A percentile compares a stretch with the other conserved stretches of the same genome.
Evolutionary conservation across 2,329 filamentous ascomycete genomes (phyloP).

Genomic region (Ophiostoma perfectum): DNA sequence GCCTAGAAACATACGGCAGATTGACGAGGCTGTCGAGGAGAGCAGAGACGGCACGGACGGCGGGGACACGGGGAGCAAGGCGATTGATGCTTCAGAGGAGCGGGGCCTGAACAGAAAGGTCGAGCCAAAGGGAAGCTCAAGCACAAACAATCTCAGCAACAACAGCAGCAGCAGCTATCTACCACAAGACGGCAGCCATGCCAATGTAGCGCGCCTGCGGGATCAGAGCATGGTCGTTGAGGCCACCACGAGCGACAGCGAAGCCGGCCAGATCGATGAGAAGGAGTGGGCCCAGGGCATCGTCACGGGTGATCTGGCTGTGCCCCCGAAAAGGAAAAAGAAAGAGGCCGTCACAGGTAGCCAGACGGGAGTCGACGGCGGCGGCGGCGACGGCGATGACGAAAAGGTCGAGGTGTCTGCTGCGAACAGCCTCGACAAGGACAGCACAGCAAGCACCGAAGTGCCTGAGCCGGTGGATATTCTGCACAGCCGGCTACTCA

Average conservation of each 20-base stretch:
- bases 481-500: slow-evolving; percentile 67
- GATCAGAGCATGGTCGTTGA: slow-evolving; percentile 34
- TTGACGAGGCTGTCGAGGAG: neutral
- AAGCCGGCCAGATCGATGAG: slow-evolving; percentile 53
- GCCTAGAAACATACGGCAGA: neutral
- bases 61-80: too few relatives aligned
- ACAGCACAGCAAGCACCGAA: slow-evolving; percentile 34
- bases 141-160: neutral
- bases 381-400: neutral
- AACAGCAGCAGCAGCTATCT: slow-evolving; percentile 18
- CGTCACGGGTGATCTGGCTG: slow-evolving; percentile 30
- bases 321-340: neutral
- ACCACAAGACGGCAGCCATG: neutral
- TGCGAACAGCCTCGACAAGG: neutral
- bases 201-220: neutral
- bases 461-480: slow-evolving; percentile 40
- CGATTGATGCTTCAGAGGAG: too few relatives aligned
- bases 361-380: neutral
- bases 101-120: too few relatives aligned
- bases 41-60: too few relatives aligned
- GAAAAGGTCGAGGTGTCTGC: neutral
- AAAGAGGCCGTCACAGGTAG: neutral
- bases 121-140: too few relatives aligned
- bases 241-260: slow-evolving; percentile 39
- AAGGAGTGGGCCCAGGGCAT: slow-evolving; percentile 49